phyloP scores from a whole-genome alignment of 2,329 filamentous ascomycete genomes.

The Corniculantispora saksenae region DNA sequence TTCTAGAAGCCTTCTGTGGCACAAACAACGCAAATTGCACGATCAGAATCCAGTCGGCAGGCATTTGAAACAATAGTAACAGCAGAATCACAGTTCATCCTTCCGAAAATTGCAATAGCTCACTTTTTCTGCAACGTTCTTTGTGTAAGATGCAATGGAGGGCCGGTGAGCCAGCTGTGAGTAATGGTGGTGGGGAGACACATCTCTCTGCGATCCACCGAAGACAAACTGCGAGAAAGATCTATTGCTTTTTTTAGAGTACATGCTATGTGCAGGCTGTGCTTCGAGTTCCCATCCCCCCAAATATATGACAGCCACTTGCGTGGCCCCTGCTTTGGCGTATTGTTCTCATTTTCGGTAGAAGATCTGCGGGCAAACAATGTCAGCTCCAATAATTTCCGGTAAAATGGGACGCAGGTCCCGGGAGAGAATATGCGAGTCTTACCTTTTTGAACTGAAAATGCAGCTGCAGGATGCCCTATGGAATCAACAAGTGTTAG shows the following conservation, averaged over 20 bases:
- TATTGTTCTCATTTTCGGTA: slow-evolving; percentile 50
- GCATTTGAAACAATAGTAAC: slow-evolving; percentile 6
- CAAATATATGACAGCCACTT: not conserved
- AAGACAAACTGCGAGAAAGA: not conserved
- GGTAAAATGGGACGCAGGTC: not conserved
- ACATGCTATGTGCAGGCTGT: not conserved
- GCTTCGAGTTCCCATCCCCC: not conserved
- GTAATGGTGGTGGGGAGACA: not conserved
- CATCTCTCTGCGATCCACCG: not conserved
- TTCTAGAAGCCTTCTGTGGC: slow-evolving; percentile 10
- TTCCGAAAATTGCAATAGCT: not conserved
- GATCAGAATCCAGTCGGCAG: not conserved
- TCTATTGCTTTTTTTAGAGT: not conserved
- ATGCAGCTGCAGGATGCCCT: slow-evolving; percentile 94
- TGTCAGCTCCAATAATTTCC: slow-evolving; percentile 24
- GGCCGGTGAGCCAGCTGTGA: not conserved
- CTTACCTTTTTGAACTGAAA: slow-evolving; percentile 97
- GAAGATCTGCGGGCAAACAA: slow-evolving; percentile 46
- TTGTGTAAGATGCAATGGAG: not conserved
- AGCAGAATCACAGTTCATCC: not conserved
- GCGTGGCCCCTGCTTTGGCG: not conserved
- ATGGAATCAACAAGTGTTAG: slow-evolving; percentile 23
- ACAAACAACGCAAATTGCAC: not conserved
- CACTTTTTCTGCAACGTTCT: not conserved
- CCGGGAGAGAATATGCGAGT: slow-evolving; percentile 15